Percentiles rank a stretch among this genome's conserved stretches.
phyloP scores from a whole-genome alignment of 2,329 filamentous ascomycete species.

The Ophiostoma montium region DNA sequence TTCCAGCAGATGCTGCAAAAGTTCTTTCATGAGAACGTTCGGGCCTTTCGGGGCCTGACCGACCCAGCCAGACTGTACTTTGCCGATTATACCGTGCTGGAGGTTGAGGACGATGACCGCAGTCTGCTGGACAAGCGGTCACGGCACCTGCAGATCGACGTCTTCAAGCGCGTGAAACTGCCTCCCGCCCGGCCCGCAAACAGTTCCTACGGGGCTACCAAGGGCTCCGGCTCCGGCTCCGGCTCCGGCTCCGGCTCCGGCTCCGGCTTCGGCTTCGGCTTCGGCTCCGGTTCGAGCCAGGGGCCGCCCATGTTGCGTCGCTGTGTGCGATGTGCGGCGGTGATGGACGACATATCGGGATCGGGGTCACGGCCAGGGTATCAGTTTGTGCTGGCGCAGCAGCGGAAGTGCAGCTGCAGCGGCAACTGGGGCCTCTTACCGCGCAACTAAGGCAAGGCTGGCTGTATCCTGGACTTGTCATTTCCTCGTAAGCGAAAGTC shows the following conservation, averaged over 20 bases:
- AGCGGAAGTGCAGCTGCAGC: slow-evolving; percentile 40
- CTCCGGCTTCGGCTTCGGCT: not conserved
- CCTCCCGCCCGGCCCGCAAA: not conserved
- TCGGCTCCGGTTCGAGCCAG: slow-evolving; percentile 1
- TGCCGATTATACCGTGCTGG: slow-evolving; percentile 55
- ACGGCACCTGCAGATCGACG: slow-evolving; percentile 31
- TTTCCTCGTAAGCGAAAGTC: not conserved
- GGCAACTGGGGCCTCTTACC: slow-evolving; percentile 36
- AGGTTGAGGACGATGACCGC: slow-evolving; percentile 43
- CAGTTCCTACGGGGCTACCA: not conserved
- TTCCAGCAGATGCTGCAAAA: slow-evolving; percentile 48
- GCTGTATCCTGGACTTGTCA: not conserved
- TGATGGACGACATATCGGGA: slow-evolving; percentile 45
- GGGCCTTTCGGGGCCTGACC: slow-evolving; percentile 41
- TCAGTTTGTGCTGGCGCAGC: slow-evolving; percentile 38
- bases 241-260: slow-evolving; percentile 1
- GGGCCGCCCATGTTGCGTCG: slow-evolving; percentile 24
- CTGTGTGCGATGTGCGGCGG: slow-evolving; percentile 46
- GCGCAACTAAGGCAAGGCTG: not conserved
- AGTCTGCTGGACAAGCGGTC: slow-evolving; percentile 28
- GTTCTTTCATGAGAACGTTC: slow-evolving; percentile 46
- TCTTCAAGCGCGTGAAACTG: slow-evolving; percentile 47
- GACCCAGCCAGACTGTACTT: slow-evolving; percentile 59
- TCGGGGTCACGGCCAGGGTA: slow-evolving; percentile 32
- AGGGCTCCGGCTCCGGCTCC: not conserved